These are phyloP conservation scores for Aspergillus biplanus DNA, from an alignment of 495 filamentous ascomycete species.

Conservation along the genomic window DNA sequence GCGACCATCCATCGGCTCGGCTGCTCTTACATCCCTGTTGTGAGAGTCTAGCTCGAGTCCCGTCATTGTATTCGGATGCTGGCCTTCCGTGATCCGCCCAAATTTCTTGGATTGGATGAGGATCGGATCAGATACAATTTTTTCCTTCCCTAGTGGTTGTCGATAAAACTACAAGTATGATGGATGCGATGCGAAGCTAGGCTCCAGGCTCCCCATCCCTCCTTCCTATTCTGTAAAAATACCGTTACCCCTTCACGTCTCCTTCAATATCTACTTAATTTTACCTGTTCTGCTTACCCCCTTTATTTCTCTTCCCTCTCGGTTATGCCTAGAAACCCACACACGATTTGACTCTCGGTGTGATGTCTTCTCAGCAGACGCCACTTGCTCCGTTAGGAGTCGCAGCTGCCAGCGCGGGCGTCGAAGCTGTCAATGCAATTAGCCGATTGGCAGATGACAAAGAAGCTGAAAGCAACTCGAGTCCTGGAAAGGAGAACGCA, in stretches of 20 bases:
- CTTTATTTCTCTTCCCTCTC: background rate
- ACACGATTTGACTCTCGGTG: slow-evolving; percentile 1
- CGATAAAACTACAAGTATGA: too few relatives aligned
- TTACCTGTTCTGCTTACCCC: background rate
- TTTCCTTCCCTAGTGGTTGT: background rate
- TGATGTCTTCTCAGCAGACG: slow-evolving; percentile 16
- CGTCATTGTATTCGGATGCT: slow-evolving; percentile 3
- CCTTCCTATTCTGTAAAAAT: background rate
- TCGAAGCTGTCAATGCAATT: slow-evolving; percentile 11
- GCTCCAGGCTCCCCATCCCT: background rate
- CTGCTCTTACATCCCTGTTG: slow-evolving; percentile 5
- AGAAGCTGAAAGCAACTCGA: slow-evolving; percentile 1
- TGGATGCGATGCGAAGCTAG: too few relatives aligned
- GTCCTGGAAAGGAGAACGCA: slow-evolving; percentile 17
- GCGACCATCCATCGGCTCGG: slow-evolving; percentile 13
- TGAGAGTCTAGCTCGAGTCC: slow-evolving; percentile 3
- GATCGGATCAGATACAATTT: background rate
- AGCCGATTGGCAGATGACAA: slow-evolving; percentile 16
- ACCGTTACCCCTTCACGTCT: background rate
- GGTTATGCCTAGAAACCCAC: slow-evolving; percentile 11
- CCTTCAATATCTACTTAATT: background rate
- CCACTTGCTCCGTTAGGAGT: slow-evolving; percentile 32
- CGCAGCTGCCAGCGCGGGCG: slow-evolving; percentile 15
- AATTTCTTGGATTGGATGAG: background rate
- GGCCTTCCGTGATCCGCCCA: slow-evolving; percentile 18